Evolutionary conservation across 148 eudicot genomes (phyloP).

Genomic region (Rhododendron kiyosumense): DNA sequence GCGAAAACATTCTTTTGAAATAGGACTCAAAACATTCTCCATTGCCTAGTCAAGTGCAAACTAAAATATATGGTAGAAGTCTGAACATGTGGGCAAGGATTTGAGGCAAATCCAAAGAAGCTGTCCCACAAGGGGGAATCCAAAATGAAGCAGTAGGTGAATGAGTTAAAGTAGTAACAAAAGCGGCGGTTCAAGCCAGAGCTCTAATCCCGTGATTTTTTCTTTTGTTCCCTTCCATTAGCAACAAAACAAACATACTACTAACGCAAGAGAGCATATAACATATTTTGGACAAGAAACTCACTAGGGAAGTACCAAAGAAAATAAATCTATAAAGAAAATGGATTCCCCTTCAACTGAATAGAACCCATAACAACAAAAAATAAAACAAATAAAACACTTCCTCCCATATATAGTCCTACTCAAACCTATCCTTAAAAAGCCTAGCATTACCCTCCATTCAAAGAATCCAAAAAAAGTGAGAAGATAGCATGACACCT

Average conservation of each 20-base stretch:
- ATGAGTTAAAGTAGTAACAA: background rate
- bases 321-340: background rate
- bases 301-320: background rate
- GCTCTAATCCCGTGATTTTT: background rate
- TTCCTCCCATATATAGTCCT: background rate
- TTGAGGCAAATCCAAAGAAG: background rate
- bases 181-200: background rate
- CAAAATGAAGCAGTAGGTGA: background rate
- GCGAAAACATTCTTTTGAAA: background rate
- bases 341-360: background rate
- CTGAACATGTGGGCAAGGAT: background rate
- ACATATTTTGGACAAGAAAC: background rate
- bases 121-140: background rate
- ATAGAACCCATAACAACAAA: background rate
- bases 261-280: background rate
- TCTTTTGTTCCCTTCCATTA: background rate
- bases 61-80: background rate
- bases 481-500: background rate
- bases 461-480: background rate
- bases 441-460: background rate
- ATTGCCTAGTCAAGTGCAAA: background rate
- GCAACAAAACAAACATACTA: background rate
- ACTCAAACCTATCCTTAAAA: background rate
- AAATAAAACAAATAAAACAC: background rate
- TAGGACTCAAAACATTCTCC: background rate